Percentiles rank a stretch among this genome's conserved stretches.
Evolutionary conservation across 2,329 filamentous ascomycete species (phyloP).

Genomic region (Pseudocercospora fuligena): DNA sequence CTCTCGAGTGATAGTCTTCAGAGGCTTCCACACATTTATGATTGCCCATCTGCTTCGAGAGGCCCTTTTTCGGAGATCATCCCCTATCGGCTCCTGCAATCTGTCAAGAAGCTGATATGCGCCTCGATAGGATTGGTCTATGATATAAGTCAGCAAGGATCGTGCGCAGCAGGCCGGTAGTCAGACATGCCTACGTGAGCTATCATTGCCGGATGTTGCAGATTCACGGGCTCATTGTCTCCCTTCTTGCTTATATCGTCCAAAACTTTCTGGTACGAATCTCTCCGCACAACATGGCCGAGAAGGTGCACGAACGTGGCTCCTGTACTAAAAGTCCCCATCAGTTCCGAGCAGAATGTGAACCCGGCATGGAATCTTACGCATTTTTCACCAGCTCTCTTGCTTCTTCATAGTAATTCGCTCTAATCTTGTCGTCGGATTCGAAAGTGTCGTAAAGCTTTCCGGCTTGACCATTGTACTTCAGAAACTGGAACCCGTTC

Average conservation of each 20-base stretch:
- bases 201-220: not conserved
- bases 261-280: conserved; percentile 14
- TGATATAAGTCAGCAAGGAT: conserved; percentile 7
- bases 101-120: not conserved
- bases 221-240: conserved; percentile 8
- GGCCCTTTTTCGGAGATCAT: not conserved
- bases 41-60: conserved; percentile 21
- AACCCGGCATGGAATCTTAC: not conserved
- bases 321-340: not conserved
- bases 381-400: conserved; percentile 15
- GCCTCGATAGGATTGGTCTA: conserved; percentile 1
- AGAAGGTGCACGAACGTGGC: conserved; percentile 18
- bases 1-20: conserved; percentile 18
- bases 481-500: conserved; percentile 20
- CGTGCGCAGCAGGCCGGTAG: not conserved
- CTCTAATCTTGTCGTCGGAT: conserved; percentile 18
- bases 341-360: not conserved
- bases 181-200: not conserved
- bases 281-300: conserved; percentile 14
- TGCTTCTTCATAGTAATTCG: conserved; percentile 16
- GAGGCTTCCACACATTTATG: conserved; percentile 24
- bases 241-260: conserved; percentile 16
- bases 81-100: not conserved
- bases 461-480: not conserved
- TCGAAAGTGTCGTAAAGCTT: conserved; percentile 13